A percentile compares a stretch with the other conserved stretches of the same genome.
Conservation (phyloP, 306 rosid species). For the Ammopiptanthus mongolicus region DNA sequence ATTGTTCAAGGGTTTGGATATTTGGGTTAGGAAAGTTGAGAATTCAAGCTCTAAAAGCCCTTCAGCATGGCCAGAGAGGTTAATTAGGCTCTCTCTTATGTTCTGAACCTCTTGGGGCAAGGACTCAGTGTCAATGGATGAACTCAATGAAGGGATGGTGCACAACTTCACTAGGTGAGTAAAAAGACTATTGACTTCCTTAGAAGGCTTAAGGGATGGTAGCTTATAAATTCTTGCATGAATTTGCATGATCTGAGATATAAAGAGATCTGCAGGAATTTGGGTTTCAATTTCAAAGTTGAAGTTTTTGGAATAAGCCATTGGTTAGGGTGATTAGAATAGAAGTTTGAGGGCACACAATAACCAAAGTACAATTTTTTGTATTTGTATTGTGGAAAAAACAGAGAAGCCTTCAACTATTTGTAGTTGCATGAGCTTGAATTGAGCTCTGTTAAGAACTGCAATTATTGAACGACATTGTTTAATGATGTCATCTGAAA, state of each 20-base stretch:
- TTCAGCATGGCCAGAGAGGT: conserved; percentile 53
- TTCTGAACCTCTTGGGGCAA: conserved; percentile 40
- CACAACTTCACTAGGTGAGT: conserved; percentile 59
- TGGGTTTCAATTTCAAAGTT: conserved; percentile 33
- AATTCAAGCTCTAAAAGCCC: conserved; percentile 66
- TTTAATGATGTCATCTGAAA: background rate
- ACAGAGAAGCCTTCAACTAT: conserved; percentile 3
- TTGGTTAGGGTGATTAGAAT: conserved; percentile 5
- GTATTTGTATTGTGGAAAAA: conserved; percentile 16
- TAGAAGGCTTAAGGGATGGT: conserved; percentile 55
- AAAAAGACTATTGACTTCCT: conserved; percentile 61
- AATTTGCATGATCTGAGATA: conserved; percentile 39
- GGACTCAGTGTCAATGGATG: conserved; percentile 38
- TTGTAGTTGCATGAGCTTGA: conserved; percentile 31
- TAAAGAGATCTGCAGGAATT: conserved; percentile 40
- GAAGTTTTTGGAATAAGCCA: conserved; percentile 50
- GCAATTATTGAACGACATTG: background rate
- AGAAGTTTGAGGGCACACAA: background rate
- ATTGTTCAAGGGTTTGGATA: conserved; percentile 44
- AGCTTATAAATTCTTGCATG: conserved; percentile 56
- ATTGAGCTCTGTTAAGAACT: background rate
- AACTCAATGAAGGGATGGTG: conserved; percentile 53
- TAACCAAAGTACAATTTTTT: background rate
- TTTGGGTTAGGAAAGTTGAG: conserved; percentile 43
- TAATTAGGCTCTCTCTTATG: conserved; percentile 56